Evolutionary conservation across 805 yeast species (phyloP), one percentile per base, ranked within the genome.

Genomic region (Saccharomycopsis olivae): DNA sequence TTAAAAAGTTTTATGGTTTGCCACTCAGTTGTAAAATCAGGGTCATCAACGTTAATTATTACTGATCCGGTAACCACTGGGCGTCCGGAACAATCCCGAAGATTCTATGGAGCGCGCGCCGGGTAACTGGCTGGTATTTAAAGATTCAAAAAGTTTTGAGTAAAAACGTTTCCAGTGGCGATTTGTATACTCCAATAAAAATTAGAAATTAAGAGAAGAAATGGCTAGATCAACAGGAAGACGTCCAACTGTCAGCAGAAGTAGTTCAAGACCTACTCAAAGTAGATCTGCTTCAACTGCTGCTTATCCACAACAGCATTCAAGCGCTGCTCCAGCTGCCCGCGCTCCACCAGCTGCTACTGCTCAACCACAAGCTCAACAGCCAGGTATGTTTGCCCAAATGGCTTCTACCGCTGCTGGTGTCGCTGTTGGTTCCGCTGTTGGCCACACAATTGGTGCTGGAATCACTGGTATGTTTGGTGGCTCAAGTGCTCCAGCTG

Each of bases 371-470:
- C 79, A 68, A 56, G 71, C 74, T 30, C 56, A 54, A 52, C 74
- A 70, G 53, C 96, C 96, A 35, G 96, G 97, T 54, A 54, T 89
- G 58, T 88, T 89, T 55, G 83, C 89, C 45, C 94, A 92, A 66
- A 92, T 92, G 98, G 97, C 97, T 29, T 71, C 94, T 35, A 92
- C 98, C 36, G 98, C 98, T 41, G 98, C 97, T 36, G 98, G 98
- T 78, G 98, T 92, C 33, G 98, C 97, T 40, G 96, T 92, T 42
- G 98, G 98, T 54, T 85, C 96, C 38, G 80, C 97, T 47, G 78
- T 89, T 40, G 98, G 98, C 47, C 98, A 92, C 71, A 86, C 96
- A 30, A 51, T 89, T 44, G 96, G 96, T 65, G 94, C 94, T 47
- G 97, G 97, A 54, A 66, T 92, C 53, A 78, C 95, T 37, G 71